Conservation (phyloP, 2,329 filamentous ascomycete species). For the Fusarium concolor region DNA sequence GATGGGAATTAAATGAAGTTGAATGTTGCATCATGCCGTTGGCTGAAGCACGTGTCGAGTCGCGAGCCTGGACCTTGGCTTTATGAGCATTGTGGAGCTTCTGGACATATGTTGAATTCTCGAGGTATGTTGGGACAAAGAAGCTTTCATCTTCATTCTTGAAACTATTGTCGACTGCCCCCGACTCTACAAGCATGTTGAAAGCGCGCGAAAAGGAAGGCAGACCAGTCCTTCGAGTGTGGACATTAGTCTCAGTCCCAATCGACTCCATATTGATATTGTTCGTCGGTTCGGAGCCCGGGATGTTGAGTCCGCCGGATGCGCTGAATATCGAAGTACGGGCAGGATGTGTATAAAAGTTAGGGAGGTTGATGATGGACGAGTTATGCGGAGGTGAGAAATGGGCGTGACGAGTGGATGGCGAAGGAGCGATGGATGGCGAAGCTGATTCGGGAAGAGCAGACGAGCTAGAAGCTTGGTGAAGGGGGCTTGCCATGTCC, state of each 20-base stretch:
- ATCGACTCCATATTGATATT: conserved; percentile 50
- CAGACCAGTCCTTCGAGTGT: conserved; percentile 49
- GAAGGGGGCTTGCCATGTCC: conserved; percentile 45
- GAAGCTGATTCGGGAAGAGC: conserved; percentile 40
- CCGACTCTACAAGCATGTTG: conserved; percentile 58
- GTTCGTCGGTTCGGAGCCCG: conserved; percentile 22
- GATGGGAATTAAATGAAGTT: conserved; percentile 58
- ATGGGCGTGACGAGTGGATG: conserved; percentile 34
- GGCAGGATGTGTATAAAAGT: conserved; percentile 48
- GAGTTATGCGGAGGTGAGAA: conserved; percentile 33
- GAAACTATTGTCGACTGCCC: conserved; percentile 45
- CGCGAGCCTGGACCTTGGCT: conserved; percentile 66
- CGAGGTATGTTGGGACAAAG: conserved; percentile 87
- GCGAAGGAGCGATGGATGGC: conserved; percentile 25
- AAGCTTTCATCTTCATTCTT: conserved; percentile 61
- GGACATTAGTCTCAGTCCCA: conserved; percentile 46
- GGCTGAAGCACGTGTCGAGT: conserved; percentile 51
- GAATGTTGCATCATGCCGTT: conserved; percentile 55
- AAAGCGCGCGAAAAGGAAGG: conserved; percentile 66
- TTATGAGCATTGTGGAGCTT: conserved; percentile 78
- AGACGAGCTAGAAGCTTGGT: conserved; percentile 40
- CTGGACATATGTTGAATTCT: conserved; percentile 80
- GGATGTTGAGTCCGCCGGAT: conserved; percentile 51
- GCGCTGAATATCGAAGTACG: conserved; percentile 62
- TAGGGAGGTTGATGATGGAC: conserved; percentile 26